phyloP scores from a whole-genome alignment of 2,329 filamentous ascomycete species.

The Pseudocercospora pini-densiflorae region DNA sequence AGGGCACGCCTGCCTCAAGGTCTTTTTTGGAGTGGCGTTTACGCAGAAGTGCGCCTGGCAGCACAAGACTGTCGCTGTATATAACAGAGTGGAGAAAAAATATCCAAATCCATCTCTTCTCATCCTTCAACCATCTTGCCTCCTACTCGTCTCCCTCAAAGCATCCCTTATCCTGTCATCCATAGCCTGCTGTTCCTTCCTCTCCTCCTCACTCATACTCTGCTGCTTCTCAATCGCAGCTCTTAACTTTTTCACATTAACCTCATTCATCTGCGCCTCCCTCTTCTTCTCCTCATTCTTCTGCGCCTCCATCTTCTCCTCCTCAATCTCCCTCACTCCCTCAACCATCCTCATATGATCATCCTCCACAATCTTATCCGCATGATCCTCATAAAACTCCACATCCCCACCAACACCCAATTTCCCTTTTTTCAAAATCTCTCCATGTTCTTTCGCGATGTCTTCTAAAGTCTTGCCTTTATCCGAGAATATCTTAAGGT shows the following conservation, averaged over 20 bases:
- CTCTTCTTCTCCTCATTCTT: constrained; percentile 2
- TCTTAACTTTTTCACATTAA: constrained; percentile 2
- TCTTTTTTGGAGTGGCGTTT: neutral
- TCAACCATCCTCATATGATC: constrained; percentile 2
- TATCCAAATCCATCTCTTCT: neutral
- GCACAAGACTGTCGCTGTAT: neutral
- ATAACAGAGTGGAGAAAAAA: neutral
- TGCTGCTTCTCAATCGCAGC: neutral
- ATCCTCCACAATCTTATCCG: constrained; percentile 16
- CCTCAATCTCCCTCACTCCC: neutral
- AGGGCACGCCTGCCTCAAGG: neutral
- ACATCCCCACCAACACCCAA: constrained; percentile 80
- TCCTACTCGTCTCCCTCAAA: constrained; percentile 4
- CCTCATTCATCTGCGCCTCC: constrained; percentile 1
- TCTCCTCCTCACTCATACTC: neutral
- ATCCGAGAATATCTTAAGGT: constrained; percentile 81
- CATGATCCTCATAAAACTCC: constrained; percentile 85
- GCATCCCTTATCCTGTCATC: constrained; percentile 4
- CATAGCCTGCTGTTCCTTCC: neutral
- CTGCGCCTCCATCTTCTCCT: neutral
- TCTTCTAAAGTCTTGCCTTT: constrained; percentile 74
- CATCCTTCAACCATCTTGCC: neutral
- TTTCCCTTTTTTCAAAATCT: constrained; percentile 71
- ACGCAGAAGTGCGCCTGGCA: neutral
- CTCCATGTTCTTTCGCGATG: constrained; percentile 75